A percentile compares a stretch with the other conserved stretches of the same genome.
Evolutionary conservation across 2,329 filamentous ascomycete species (phyloP).

Genomic region (Periconia sp.): DNA sequence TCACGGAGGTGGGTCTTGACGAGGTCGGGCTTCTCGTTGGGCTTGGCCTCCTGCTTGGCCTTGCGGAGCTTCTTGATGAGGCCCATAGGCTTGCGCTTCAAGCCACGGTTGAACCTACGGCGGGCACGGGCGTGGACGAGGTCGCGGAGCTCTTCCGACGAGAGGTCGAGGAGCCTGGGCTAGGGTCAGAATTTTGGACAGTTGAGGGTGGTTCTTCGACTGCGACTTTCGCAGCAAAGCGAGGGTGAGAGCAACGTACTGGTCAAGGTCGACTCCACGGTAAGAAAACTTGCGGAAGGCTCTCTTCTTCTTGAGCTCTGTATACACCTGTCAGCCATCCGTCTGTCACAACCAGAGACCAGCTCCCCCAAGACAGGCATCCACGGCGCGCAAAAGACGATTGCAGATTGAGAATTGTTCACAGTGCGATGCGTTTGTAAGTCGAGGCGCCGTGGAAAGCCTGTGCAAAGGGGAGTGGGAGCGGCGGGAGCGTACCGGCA

Average conservation of each 20-base stretch:
- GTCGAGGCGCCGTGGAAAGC: slow-evolving; percentile 12
- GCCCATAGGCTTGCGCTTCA: slow-evolving; percentile 99
- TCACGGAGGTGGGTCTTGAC: slow-evolving; percentile 99
- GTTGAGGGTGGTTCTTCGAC: background rate
- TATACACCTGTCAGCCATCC: slow-evolving; percentile 26
- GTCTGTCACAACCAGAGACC: slow-evolving; percentile 1
- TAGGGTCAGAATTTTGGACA: slow-evolving; percentile 20
- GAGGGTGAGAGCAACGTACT: slow-evolving; percentile 64
- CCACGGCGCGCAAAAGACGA: background rate
- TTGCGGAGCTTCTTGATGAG: slow-evolving; percentile 99
- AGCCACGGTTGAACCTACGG: slow-evolving; percentile 98
- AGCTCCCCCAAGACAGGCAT: background rate
- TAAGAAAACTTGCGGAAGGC: slow-evolving; percentile 89
- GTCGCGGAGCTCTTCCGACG: slow-evolving; percentile 97
- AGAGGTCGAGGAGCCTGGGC: slow-evolving; percentile 92
- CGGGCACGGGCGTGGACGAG: slow-evolving; percentile 98
- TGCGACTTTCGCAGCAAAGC: slow-evolving; percentile 13
- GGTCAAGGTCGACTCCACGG: slow-evolving; percentile 98
- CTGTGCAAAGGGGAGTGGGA: slow-evolving; percentile 11
- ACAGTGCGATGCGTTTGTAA: slow-evolving; percentile 9
- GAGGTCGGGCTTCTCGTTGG: slow-evolving; percentile 99
- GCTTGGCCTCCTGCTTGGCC: slow-evolving; percentile 59
- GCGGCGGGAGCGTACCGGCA: slow-evolving; percentile 61
- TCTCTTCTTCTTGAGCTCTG: slow-evolving; percentile 99
- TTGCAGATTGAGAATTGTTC: background rate